These are phyloP conservation scores for Epicoccum sorghinum DNA, from an alignment of 2,329 filamentous ascomycete species.

Conservation along the genomic window DNA sequence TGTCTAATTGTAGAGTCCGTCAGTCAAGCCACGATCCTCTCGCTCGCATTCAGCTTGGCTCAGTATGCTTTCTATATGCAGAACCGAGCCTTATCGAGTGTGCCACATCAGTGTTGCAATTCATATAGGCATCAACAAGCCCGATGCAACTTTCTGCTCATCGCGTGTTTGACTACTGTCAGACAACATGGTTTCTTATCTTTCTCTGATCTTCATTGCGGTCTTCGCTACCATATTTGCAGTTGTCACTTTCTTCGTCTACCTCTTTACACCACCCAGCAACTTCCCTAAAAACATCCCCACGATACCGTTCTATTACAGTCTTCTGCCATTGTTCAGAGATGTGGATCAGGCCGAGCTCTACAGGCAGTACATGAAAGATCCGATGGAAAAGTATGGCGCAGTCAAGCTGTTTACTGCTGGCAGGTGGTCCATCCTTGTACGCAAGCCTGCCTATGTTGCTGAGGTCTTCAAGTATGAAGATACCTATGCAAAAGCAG, in stretches of 20 bases:
- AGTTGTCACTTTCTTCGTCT: slow-evolving; percentile 29
- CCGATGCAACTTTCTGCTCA: background rate
- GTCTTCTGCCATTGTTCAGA: slow-evolving; percentile 51
- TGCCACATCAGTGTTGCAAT: slow-evolving; percentile 7
- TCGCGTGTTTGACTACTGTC: slow-evolving; percentile 1
- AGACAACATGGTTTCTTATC: slow-evolving; percentile 29
- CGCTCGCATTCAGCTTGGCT: slow-evolving; percentile 14
- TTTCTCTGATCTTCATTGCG: slow-evolving; percentile 32
- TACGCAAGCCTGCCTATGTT: slow-evolving; percentile 53
- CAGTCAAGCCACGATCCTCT: slow-evolving; percentile 18
- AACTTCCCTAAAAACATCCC: slow-evolving; percentile 49
- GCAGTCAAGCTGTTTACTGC: slow-evolving; percentile 59
- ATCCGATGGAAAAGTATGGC: slow-evolving; percentile 49
- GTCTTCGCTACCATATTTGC: slow-evolving; percentile 24
- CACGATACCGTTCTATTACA: slow-evolving; percentile 53
- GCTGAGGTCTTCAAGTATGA: slow-evolving; percentile 47
- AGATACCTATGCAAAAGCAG: slow-evolving; percentile 39
- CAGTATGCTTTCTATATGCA: slow-evolving; percentile 18
- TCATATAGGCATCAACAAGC: slow-evolving; percentile 23
- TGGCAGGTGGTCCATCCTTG: slow-evolving; percentile 57
- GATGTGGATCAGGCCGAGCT: slow-evolving; percentile 54
- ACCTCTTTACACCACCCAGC: slow-evolving; percentile 34
- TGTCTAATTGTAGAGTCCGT: slow-evolving; percentile 23
- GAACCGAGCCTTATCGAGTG: slow-evolving; percentile 15
- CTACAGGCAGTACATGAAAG: slow-evolving; percentile 49